phyloP scores from a whole-genome alignment of 2,329 filamentous ascomycete genomes.

The Tolypocladium ophioglossoides region DNA sequence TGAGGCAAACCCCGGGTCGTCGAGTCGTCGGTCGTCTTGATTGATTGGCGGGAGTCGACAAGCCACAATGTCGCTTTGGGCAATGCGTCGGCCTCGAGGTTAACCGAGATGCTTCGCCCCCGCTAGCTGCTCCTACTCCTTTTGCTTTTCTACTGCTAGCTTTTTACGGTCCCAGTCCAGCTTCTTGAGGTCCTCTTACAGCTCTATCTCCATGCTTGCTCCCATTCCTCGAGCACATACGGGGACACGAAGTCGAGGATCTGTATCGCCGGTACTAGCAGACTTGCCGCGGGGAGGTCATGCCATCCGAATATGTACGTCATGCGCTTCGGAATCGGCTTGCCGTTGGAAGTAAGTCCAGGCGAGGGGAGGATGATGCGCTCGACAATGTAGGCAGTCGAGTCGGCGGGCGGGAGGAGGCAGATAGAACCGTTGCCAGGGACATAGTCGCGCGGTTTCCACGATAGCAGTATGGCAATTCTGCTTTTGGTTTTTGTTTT shows the following conservation, averaged over 20 bases:
- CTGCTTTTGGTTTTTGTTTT: neutral
- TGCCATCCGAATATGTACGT: constrained; percentile 45
- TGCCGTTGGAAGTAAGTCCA: constrained; percentile 20
- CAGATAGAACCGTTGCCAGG: constrained; percentile 37
- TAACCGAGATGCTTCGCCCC: neutral
- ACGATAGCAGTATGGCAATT: neutral
- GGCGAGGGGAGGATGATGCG: constrained; percentile 35
- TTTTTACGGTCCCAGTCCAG: constrained; percentile 14
- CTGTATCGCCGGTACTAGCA: constrained; percentile 33
- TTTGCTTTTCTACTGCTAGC: constrained; percentile 1
- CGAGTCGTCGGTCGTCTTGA: too few species aligned
- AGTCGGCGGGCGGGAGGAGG: constrained; percentile 37
- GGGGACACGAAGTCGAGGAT: constrained; percentile 50
- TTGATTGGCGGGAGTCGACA: too few species aligned
- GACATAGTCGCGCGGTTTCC: constrained; percentile 23
- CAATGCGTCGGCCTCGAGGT: too few species aligned
- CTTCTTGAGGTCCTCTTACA: constrained; percentile 26
- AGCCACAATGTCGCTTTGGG: too few species aligned
- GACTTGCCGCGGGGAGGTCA: constrained; percentile 38
- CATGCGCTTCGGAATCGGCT: constrained; percentile 30
- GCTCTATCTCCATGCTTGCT: constrained; percentile 31
- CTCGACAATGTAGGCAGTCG: constrained; percentile 44
- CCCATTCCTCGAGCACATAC: constrained; percentile 45
- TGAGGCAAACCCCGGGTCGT: too few species aligned
- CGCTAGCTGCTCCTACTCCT: constrained; percentile 18